phyloP scores from a whole-genome alignment of 2,329 filamentous ascomycete species.

The Dactylonectria estremocensis region DNA sequence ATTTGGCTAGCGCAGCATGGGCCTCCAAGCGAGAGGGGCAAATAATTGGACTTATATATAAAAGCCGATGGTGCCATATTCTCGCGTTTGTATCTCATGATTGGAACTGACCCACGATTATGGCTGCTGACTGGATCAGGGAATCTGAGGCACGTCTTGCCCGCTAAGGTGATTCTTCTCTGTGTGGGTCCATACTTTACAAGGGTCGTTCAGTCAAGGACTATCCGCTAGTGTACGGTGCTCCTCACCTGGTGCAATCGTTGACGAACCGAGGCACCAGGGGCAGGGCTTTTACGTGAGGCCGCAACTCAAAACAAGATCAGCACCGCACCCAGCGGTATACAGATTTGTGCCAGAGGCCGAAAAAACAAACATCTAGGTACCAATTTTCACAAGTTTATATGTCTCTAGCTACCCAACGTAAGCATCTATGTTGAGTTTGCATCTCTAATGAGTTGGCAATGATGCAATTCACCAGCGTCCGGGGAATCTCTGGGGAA shows the following conservation, averaged over 20 bases:
- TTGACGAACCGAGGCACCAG: background rate
- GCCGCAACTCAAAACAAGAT: background rate
- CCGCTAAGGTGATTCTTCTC: background rate
- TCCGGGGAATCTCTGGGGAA: slow-evolving; percentile 25
- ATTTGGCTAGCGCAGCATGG: background rate
- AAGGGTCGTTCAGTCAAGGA: background rate
- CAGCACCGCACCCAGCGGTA: background rate
- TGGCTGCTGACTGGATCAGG: background rate
- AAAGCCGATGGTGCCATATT: background rate
- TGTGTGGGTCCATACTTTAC: background rate
- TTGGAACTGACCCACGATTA: background rate
- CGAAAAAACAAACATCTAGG: no score
- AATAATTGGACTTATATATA: background rate
- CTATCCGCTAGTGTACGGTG: background rate
- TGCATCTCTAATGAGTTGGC: background rate
- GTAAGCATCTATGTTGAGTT: no score
- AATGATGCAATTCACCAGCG: background rate
- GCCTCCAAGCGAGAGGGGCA: background rate
- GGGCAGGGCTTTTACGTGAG: background rate
- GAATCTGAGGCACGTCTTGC: background rate
- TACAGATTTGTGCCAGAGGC: background rate
- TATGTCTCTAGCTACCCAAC: no score
- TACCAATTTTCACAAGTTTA: background rate
- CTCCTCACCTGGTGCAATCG: background rate
- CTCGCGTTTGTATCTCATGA: background rate